Evolutionary conservation across 306 rosid species (phyloP), one percentile per base, ranked within the genome.

Genomic region (Prunus dulcis): DNA sequence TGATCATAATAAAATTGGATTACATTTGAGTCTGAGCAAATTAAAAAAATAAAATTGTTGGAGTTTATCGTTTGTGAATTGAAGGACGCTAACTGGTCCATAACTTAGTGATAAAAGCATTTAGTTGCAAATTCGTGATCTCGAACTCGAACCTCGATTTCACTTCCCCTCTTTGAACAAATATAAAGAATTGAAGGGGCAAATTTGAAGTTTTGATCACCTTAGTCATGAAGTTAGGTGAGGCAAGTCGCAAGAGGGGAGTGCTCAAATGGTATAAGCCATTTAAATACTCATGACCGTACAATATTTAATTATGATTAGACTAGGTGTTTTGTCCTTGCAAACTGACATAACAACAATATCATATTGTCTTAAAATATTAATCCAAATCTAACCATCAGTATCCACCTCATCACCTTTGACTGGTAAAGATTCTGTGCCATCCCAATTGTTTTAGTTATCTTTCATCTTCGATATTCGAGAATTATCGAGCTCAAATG

Each of bases 361-460:
- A 86, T 81, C 25, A 80, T 66, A 89, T 72, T 71, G 25, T 82
- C 63, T 68, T 81, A 73, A 70, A 86, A 74, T 82, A 75, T 70
- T 78, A 73, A 73, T 79, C 75, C 79, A 69, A 87, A 87, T 69
- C 76, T 56, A 81, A 66, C 62, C 55, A 55, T 81, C 86, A 79
- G 86, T 81, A 73, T 80, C 86, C 80, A 70, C 67, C 77, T 64
- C 52, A 45, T 71, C 78, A 80, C 86, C 84, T 87, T 90, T 90
- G 91, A 84, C 92, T 38, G 80, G 88, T 76, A 86, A 90, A 90
- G 93, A 92, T 90, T 90, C 93, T 83, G 87, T 78, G 80, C 80
- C 80, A 63, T 60, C 46, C 82, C 73, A 75, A 75, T 81, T 85
- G 77, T 65, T 84, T 79, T 83, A 43, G 50, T 74, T 80, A 82